Percentiles rank a stretch among this genome's conserved stretches.
Evolutionary conservation across 371 early-diverging fungal genomes (phyloP).

Genomic region (Blastocladiella emersonii): DNA sequence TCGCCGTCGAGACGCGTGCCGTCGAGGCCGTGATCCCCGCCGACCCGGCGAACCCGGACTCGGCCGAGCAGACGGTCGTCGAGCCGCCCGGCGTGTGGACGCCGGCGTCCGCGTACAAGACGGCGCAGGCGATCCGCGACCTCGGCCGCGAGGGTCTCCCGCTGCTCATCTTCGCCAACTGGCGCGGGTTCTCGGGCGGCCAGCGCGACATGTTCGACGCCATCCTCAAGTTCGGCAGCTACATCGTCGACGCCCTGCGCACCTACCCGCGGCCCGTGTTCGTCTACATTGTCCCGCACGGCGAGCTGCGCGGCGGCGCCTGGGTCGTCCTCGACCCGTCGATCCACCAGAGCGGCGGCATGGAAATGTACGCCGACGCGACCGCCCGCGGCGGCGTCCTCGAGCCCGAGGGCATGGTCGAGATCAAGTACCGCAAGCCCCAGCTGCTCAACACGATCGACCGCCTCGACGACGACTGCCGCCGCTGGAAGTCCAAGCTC

Average conservation of each 20-base stretch:
- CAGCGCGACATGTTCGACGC: constrained; percentile 98
- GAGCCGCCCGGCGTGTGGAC: constrained; percentile 98
- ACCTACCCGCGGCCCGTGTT: constrained; percentile 93
- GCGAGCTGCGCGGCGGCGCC: constrained; percentile 97
- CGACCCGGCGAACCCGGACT: constrained; percentile 82
- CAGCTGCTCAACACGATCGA: constrained; percentile 82
- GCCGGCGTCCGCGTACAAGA: constrained; percentile 97
- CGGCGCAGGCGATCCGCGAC: constrained; percentile 94
- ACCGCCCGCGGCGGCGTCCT: constrained; percentile 89
- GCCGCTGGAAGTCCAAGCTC: constrained; percentile 49
- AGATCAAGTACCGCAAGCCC: constrained; percentile 95
- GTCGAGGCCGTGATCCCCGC: constrained; percentile 85
- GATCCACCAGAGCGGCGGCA: constrained; percentile 83
- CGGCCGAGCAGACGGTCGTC: constrained; percentile 70
- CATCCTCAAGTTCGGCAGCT: constrained; percentile 91
- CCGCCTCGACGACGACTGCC: constrained; percentile 66
- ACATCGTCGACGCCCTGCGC: constrained; percentile 91
- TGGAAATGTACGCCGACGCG: constrained; percentile 96
- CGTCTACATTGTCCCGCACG: constrained; percentile 88
- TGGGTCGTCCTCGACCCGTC: constrained; percentile 98
- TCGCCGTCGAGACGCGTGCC: constrained; percentile 88
- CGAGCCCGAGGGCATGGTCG: constrained; percentile 97
- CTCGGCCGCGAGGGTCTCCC: constrained; percentile 97
- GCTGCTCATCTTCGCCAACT: constrained; percentile 97
- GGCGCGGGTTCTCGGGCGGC: constrained; percentile 99